Conservation (phyloP, 2,329 filamentous ascomycete species). For the Fonsecaea erecta region DNA sequence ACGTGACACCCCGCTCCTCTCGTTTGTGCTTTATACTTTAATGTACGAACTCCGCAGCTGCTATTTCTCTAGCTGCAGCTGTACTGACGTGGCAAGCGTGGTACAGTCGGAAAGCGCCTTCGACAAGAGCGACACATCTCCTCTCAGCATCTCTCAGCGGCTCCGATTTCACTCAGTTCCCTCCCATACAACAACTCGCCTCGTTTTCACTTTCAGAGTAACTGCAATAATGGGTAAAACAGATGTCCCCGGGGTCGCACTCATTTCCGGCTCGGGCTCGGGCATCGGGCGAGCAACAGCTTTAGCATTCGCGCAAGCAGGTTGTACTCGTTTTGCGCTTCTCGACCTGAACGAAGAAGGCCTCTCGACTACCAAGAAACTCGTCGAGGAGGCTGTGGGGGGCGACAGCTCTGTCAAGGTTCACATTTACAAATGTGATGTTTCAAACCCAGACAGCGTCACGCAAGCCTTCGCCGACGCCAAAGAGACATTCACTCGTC, state of each 20-base stretch:
- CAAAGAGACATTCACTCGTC: slow-evolving; percentile 47
- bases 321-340: slow-evolving; percentile 52
- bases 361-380: slow-evolving; percentile 15
- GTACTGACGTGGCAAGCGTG: slow-evolving; percentile 2
- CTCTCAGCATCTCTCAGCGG: background rate
- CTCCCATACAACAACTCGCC: background rate
- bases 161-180: background rate
- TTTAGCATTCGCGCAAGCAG: slow-evolving; percentile 76
- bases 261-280: slow-evolving; percentile 54
- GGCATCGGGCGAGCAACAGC: slow-evolving; percentile 86
- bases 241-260: slow-evolving; percentile 26
- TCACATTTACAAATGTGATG: slow-evolving; percentile 46
- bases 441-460: slow-evolving; percentile 55
- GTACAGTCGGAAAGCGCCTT: background rate
- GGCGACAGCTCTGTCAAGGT: slow-evolving; percentile 42
- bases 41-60: background rate
- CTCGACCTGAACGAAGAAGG: slow-evolving; percentile 24
- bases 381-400: slow-evolving; percentile 36
- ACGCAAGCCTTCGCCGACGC: slow-evolving; percentile 45
- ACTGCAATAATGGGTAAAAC: slow-evolving; percentile 15
- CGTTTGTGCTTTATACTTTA: background rate
- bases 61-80: background rate
- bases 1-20: slow-evolving; percentile 4
- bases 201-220: background rate
- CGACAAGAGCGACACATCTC: background rate